Percentiles rank a stretch among this genome's conserved stretches.
phyloP scores from a whole-genome alignment of 208 protist genomes.

The Jaenimonas drosophilae region DNA sequence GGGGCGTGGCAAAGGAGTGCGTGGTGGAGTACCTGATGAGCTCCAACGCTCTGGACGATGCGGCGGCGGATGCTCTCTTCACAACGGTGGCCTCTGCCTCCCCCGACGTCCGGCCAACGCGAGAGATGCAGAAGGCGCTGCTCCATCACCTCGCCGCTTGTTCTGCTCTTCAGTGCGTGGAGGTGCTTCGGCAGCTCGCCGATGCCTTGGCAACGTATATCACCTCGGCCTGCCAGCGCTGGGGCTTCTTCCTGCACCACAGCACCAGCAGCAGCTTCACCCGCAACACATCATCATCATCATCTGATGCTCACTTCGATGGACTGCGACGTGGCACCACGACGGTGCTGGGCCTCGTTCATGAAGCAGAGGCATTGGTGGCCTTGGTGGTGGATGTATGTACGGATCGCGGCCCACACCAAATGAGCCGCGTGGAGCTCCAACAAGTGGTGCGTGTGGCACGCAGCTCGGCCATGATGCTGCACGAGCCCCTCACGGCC shows the following conservation, averaged over 20 bases:
- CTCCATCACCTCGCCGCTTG: slow-evolving; percentile 14
- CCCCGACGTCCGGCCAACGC: slow-evolving; percentile 19
- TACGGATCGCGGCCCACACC: slow-evolving; percentile 5
- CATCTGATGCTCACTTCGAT: background rate
- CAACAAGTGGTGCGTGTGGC: slow-evolving; percentile 16
- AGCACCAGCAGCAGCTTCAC: no score
- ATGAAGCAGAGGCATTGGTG: slow-evolving; percentile 23
- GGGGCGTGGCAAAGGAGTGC: slow-evolving; percentile 23
- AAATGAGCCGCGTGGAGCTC: slow-evolving; percentile 14
- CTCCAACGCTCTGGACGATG: slow-evolving; percentile 30
- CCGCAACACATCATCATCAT: slow-evolving; percentile 12
- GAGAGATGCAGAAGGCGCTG: slow-evolving; percentile 15
- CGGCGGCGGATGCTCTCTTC: slow-evolving; percentile 48
- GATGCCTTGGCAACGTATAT: slow-evolving; percentile 36
- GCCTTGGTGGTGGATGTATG: slow-evolving; percentile 18
- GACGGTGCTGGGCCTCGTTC: slow-evolving; percentile 9
- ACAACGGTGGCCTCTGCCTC: slow-evolving; percentile 42
- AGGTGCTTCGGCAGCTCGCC: slow-evolving; percentile 25
- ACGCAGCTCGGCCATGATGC: background rate
- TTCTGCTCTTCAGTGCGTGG: no score
- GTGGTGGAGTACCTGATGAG: slow-evolving; percentile 45
- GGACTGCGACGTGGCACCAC: slow-evolving; percentile 13
- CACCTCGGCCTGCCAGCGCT: slow-evolving; percentile 27
- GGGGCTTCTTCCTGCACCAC: slow-evolving; percentile 41
- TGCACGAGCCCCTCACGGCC: no score